Evolutionary conservation across 169 alveolate genomes (phyloP), one percentile per base, ranked within the genome.

Genomic region (Plasmodium gonderi): DNA sequence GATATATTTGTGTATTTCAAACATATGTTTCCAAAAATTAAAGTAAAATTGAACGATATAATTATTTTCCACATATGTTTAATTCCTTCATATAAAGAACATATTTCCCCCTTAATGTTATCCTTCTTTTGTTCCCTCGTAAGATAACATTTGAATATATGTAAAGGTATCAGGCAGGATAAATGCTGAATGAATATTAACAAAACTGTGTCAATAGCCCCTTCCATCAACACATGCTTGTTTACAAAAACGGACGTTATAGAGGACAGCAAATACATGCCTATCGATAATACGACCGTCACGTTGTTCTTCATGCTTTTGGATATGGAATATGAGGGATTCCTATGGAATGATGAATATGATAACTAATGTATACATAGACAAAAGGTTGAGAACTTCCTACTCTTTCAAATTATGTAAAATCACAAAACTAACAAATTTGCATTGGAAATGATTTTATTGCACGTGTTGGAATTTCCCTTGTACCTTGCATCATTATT

Each of bases 1-100:
- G 92, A 83, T 72, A 83, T 72, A 33, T 47, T 83, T 3, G 92
- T 83, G 64, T 83, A 51, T 60, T 69, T 83, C 77, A 83, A 83
- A 12, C 92, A 83, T 29, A 75, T 72, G 29, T 83, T 83, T 20
- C 92, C 92, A 68, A 83, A 83, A 31, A 83, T 51, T 33, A 83
- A 20, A 3, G 92, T 83, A 83, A 83, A 83, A 83, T 83, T 83
- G 42, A 72, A 83, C 44, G 92, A 31, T 72, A 60, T 40, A 12
- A 83, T 83, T 49, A 83, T 49, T 12, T 14, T 17, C 92, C 92
- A 83, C 38, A 83, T 17, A 1, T 83, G 76, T 83, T 83, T 83
- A 14, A 83, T 49, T 74, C 83, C 92, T 23, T 83, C 67, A 47
- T 49, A 83, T 36, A 83, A 75, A 20, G 92, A 72, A 72, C 75